These are phyloP conservation scores for Ramalina intermedia DNA, from an alignment of 495 filamentous ascomycete species.

Conservation along the genomic window DNA sequence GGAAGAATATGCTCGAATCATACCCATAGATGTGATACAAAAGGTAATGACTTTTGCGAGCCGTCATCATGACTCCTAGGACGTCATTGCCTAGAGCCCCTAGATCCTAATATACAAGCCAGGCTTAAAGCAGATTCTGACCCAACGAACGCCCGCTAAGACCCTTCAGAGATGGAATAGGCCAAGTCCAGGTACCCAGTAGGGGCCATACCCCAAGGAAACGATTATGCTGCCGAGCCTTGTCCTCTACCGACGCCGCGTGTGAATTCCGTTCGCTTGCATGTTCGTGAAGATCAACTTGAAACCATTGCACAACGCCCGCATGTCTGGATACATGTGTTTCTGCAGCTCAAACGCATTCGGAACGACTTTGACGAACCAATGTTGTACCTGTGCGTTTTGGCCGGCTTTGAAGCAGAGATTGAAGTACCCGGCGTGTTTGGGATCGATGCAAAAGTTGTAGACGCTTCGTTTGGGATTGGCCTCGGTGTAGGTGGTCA, in stretches of 20 bases:
- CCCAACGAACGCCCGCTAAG: background rate
- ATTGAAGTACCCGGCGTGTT: conserved; percentile 85
- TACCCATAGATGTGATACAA: background rate
- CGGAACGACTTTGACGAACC: conserved; percentile 83
- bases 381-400: conserved; percentile 53
- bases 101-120: background rate
- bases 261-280: conserved; percentile 19
- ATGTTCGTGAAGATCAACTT: conserved; percentile 48
- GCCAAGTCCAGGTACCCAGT: background rate
- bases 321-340: conserved; percentile 83
- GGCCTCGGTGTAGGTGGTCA: conserved; percentile 86
- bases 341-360: conserved; percentile 77
- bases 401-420: conserved; percentile 90
- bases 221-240: background rate
- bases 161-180: background rate
- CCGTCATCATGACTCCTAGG: background rate
- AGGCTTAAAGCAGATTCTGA: background rate
- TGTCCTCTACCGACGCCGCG: conserved; percentile 21
- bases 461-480: conserved; percentile 91
- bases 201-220: background rate
- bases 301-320: conserved; percentile 81
- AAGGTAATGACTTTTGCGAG: too few relatives aligned
- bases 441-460: conserved; percentile 83
- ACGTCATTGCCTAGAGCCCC: background rate
- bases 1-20: background rate